These are phyloP conservation scores for Suillus americanus DNA, from an alignment of 768 basidiomycete species.

Conservation along the genomic window DNA sequence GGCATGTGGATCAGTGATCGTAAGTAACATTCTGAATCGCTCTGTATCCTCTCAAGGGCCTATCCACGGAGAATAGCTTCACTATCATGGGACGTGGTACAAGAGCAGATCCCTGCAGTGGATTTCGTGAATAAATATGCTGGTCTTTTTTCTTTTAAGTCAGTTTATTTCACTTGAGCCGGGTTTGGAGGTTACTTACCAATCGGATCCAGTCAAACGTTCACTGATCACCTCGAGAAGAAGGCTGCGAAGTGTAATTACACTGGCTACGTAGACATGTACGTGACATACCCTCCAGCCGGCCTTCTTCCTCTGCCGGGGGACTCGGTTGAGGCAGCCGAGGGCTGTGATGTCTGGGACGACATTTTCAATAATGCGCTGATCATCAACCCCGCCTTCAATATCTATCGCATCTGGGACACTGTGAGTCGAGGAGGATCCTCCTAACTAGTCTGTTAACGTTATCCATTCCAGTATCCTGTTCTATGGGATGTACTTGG, in stretches of 20 bases:
- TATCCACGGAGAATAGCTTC: constrained; percentile 37
- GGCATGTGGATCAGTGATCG: constrained; percentile 77
- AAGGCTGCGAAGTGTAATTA: constrained; percentile 60
- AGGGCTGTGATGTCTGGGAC: constrained; percentile 69
- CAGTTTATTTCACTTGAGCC: constrained; percentile 16
- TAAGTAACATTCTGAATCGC: constrained; percentile 32
- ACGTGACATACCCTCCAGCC: constrained; percentile 68
- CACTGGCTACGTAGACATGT: constrained; percentile 56
- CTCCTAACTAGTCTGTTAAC: background rate
- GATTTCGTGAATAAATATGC: constrained; percentile 73
- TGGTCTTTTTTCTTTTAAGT: constrained; percentile 75
- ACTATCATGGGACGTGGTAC: constrained; percentile 63
- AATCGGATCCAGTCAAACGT: constrained; percentile 48
- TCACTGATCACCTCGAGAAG: constrained; percentile 56
- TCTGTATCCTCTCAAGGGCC: background rate
- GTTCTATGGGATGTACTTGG: constrained; percentile 79
- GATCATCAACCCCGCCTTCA: constrained; percentile 69
- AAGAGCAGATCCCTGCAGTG: constrained; percentile 70
- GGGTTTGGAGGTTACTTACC: background rate
- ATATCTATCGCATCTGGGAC: constrained; percentile 77
- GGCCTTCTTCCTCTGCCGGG: constrained; percentile 68
- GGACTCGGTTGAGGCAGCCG: constrained; percentile 42
- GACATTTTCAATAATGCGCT: constrained; percentile 62
- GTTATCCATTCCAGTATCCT: constrained; percentile 41
- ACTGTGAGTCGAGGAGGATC: constrained; percentile 36